These are phyloP conservation scores for Cucurbita pepo DNA, from an alignment of 306 rosid genomes.

Conservation along the genomic window DNA sequence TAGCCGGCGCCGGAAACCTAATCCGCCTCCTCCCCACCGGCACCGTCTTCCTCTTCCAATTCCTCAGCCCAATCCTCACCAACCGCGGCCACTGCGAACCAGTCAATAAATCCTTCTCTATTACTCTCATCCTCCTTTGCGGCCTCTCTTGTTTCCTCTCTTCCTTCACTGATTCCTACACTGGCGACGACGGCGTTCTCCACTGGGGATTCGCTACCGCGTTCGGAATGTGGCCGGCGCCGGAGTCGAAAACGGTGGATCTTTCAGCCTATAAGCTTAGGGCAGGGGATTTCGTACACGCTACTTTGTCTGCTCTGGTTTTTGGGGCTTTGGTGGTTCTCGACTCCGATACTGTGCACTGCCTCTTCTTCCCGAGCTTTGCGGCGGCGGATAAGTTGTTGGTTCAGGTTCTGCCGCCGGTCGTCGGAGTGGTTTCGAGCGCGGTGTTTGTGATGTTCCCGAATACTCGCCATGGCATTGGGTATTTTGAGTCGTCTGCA, in stretches of 20 bases:
- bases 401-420: constrained; percentile 44
- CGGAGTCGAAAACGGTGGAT: constrained; percentile 19
- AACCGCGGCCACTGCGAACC: constrained; percentile 48
- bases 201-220: constrained; percentile 44
- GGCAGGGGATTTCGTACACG: constrained; percentile 57
- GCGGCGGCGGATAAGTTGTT: constrained; percentile 21
- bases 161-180: constrained; percentile 72
- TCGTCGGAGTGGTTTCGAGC: constrained; percentile 44
- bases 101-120: constrained; percentile 33
- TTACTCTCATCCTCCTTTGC: constrained; percentile 20
- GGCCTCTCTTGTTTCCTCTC: constrained; percentile 51
- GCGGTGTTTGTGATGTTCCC: constrained; percentile 42
- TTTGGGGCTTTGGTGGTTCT: constrained; percentile 42
- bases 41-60: constrained; percentile 58
- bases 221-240: constrained; percentile 54
- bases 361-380: constrained; percentile 44
- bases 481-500: constrained; percentile 26
- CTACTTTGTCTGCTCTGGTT: constrained; percentile 25
- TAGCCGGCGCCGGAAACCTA: constrained; percentile 43
- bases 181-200: constrained; percentile 28
- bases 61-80: constrained; percentile 50
- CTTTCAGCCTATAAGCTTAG: constrained; percentile 32
- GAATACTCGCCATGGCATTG: constrained; percentile 62
- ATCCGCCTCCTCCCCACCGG: constrained; percentile 68
- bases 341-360: constrained; percentile 35